Conservation (phyloP, 2,329 filamentous ascomycete genomes). For the Aspergillus intermedius region DNA sequence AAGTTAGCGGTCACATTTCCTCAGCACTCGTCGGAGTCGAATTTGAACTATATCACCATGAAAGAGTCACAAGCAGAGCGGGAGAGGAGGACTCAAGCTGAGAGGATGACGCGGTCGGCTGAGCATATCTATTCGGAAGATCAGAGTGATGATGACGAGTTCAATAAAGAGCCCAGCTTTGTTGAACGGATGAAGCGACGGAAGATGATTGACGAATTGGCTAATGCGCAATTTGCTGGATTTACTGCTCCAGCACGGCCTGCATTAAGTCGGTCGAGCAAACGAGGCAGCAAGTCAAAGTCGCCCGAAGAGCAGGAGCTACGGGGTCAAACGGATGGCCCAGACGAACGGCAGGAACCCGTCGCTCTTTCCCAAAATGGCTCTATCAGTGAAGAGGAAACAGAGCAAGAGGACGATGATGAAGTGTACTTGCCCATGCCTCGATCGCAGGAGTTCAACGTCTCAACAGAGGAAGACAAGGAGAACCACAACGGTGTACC, state of each 20-base stretch:
- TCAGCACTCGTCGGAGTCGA: constrained; percentile 36
- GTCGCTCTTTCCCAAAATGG: constrained; percentile 12
- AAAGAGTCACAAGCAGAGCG: constrained; percentile 41
- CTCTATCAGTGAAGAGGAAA: constrained; percentile 38
- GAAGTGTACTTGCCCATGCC: constrained; percentile 13
- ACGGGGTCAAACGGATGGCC: neutral
- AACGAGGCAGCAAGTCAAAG: constrained; percentile 1
- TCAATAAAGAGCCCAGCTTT: constrained; percentile 38
- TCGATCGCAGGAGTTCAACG: constrained; percentile 22
- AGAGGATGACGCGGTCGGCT: constrained; percentile 29
- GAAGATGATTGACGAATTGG: constrained; percentile 28
- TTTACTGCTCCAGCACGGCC: constrained; percentile 28
- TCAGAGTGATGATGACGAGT: constrained; percentile 35
- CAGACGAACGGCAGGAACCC: neutral
- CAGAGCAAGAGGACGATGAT: constrained; percentile 37
- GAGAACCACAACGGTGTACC: constrained; percentile 36
- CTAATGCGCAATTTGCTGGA: constrained; percentile 29
- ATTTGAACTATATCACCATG: constrained; percentile 39
- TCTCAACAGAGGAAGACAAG: constrained; percentile 40
- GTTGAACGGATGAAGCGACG: constrained; percentile 29
- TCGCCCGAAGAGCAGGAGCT: neutral
- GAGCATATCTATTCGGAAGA: constrained; percentile 28
- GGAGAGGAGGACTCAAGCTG: constrained; percentile 25
- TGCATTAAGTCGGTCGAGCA: neutral
- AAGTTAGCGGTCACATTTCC: constrained; percentile 26